These are phyloP conservation scores for Flaveria brownii DNA, from an alignment of 129 eudicot genomes.

Conservation along the genomic window DNA sequence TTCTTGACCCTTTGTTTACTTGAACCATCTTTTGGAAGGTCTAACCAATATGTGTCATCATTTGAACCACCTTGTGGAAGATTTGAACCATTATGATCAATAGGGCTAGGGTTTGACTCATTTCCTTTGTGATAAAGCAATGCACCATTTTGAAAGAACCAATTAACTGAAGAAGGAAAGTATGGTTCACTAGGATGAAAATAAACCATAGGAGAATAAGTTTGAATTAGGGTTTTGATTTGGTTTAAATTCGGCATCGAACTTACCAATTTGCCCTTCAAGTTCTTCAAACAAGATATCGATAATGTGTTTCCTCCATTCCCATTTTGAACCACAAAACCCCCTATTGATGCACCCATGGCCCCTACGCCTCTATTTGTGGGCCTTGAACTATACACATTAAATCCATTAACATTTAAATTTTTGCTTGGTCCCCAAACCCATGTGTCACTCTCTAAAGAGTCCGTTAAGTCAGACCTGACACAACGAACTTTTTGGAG, in stretches of 20 bases:
- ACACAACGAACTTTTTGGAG: constrained; percentile 54
- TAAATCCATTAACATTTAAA: constrained; percentile 41
- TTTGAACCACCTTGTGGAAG: constrained; percentile 61
- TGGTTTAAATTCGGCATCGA: constrained; percentile 51
- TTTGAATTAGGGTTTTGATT: constrained; percentile 42
- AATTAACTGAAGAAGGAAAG: constrained; percentile 52
- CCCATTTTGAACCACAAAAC: constrained; percentile 53
- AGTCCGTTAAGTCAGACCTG: constrained; percentile 60
- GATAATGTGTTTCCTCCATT: constrained; percentile 26
- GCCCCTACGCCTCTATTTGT: constrained; percentile 48
- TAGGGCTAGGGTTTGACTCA: constrained; percentile 42
- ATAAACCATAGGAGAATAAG: constrained; percentile 50
- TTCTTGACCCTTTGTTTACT: constrained; percentile 44
- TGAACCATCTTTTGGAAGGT: constrained; percentile 41
- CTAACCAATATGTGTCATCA: constrained; percentile 53
- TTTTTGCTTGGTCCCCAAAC: constrained; percentile 60
- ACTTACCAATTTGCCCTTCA: constrained; percentile 35
- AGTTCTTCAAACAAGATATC: constrained; percentile 45
- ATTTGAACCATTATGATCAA: constrained; percentile 41
- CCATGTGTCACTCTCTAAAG: constrained; percentile 44
- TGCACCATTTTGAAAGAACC: constrained; percentile 66
- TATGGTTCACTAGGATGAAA: constrained; percentile 51
- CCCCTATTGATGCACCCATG: constrained; percentile 50
- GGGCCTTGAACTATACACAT: constrained; percentile 55
- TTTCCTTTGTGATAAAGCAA: constrained; percentile 45